Percentiles rank a stretch among this genome's conserved stretches.
phyloP scores from a whole-genome alignment of 805 yeast genomes.

The Saccharomycopsis schoenii region DNA sequence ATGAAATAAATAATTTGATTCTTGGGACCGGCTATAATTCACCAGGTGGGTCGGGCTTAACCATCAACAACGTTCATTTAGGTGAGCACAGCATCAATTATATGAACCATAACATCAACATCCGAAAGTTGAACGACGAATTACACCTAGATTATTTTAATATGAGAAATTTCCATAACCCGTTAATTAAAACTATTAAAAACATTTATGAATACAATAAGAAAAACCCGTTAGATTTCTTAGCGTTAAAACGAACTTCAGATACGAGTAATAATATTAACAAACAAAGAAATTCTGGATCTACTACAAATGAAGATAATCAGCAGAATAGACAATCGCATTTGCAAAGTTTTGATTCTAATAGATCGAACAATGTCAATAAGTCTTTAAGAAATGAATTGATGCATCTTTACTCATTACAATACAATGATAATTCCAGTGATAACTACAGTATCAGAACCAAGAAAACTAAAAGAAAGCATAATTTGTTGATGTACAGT shows the following conservation, averaged over 20 bases:
- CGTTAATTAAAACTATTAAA: constrained; percentile 10
- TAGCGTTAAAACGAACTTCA: not conserved
- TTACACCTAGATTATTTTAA: constrained; percentile 14
- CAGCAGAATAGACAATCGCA: not conserved
- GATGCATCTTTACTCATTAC: constrained; percentile 13
- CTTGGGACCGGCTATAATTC: not conserved
- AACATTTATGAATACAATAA: constrained; percentile 7
- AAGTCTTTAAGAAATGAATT: constrained; percentile 14
- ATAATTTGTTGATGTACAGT: constrained; percentile 13
- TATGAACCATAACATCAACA: constrained; percentile 2
- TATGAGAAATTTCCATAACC: constrained; percentile 13
- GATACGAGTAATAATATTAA: not conserved
- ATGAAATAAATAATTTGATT: not conserved
- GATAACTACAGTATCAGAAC: not conserved
- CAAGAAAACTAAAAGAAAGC: constrained; percentile 3
- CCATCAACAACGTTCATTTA: not conserved
- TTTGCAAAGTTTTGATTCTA: constrained; percentile 7
- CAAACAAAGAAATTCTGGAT: not conserved
- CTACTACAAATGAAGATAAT: not conserved
- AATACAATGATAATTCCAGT: not conserved
- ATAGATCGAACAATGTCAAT: not conserved
- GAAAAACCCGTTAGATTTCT: not conserved
- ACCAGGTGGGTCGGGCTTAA: constrained; percentile 1
- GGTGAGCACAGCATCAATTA: constrained; percentile 3
- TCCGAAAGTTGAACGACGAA: constrained; percentile 16